Conservation (phyloP, 768 basidiomycete genomes). For the Tulasnella sp. region DNA sequence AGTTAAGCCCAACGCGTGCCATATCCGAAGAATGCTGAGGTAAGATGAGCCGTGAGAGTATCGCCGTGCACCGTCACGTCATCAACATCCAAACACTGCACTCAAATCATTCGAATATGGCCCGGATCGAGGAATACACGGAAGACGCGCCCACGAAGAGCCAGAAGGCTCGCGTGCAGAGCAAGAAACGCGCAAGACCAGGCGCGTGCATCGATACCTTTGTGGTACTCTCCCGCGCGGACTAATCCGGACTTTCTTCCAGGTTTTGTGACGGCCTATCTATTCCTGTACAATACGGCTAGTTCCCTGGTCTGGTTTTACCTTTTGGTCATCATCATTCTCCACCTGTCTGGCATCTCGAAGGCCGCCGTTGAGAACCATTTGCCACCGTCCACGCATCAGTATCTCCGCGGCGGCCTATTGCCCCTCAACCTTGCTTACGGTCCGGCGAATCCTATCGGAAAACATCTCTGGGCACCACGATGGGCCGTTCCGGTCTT, state of each 20-base stretch:
- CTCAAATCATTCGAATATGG: conserved; percentile 1
- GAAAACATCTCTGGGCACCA: conserved; percentile 4
- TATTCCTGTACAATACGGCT: conserved; percentile 75
- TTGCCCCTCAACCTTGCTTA: conserved; percentile 32
- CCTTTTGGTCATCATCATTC: conserved; percentile 61
- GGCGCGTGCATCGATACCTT: not conserved
- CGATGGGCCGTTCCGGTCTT: conserved; percentile 43
- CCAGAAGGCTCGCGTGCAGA: not conserved
- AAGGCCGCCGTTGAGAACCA: conserved; percentile 18
- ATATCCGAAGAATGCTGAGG: not conserved
- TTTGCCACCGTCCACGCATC: conserved; percentile 36
- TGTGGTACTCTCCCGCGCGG: not conserved
- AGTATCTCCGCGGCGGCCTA: conserved; percentile 30
- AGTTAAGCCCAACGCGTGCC: not conserved
- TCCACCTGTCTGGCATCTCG: conserved; percentile 54
- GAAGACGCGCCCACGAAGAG: not conserved
- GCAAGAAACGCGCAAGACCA: conserved; percentile 3
- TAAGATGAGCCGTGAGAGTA: conserved; percentile 6
- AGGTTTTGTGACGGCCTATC: conserved; percentile 50
- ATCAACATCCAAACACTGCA: conserved; percentile 8
- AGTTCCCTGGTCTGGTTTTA: conserved; percentile 77
- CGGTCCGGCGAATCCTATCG: conserved; percentile 44
- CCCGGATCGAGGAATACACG: conserved; percentile 10
- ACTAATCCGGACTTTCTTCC: conserved; percentile 14
- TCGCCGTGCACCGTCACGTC: not conserved